Base-by-base conservation (phyloP, 306 rosid species). In the Nissolia schottii region DNA sequence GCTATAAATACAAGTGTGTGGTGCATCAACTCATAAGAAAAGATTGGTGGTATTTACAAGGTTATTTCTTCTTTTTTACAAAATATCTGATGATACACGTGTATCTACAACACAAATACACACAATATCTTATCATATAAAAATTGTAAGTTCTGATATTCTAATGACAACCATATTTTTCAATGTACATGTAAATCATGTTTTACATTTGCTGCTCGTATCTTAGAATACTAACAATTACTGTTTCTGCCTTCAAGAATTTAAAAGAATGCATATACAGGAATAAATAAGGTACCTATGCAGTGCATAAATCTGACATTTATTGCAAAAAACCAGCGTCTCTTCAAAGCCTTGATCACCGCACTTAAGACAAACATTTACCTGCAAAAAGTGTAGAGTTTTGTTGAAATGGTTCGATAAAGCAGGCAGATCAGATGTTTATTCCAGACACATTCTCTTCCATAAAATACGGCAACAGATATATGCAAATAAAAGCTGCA, bases 331-430 rank as follows among this genome's bases (percentile, higher is more conserved):
- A 49, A 72, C 63, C 35, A 67, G 34, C 1, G 75, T 2, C 74
- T 83, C 84, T 0, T 7, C 27, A 51, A 65, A 76, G 51, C 87
- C 84, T 45, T 5, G 19, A 31, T 69, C 46, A 0, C 87, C 82
- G 61, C 84, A 76, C 1, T 2, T 61, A 10, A 76, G 80, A 76
- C 87, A 83, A 61, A 80, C 62, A 29, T 64, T 50, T 11, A 59
- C 82, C 87, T 83, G 70, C 55, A 34, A 71, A 41, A 74, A 6
- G 56, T 19, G 32, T 3, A 3, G 13, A 49, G 19, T 22, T 27
- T 77, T 31, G 60, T 24, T 37, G 22, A 28, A 67, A 19, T 9
- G 58, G 41, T 27, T 55, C 50, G 49, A 57, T 0, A 58, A 48
- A 58, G 20, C 15, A 71, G 32, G n/a, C n/a, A n/a, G n/a, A n/a